Conservation (phyloP, 371 early-diverging fungal genomes). For the Zancudomyces culisetae region DNA sequence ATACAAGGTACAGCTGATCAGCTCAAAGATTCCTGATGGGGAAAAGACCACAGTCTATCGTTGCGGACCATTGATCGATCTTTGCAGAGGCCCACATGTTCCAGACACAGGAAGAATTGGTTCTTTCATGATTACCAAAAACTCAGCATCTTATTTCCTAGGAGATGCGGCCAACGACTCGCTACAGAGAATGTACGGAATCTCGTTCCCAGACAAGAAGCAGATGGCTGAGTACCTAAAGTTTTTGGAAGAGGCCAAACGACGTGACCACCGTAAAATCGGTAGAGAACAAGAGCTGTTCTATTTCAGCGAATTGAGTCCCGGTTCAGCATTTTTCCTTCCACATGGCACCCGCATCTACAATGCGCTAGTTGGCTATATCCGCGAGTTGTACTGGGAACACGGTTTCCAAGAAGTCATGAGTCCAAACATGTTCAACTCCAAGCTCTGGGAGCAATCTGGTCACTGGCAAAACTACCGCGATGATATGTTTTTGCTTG, state of each 20-base stretch:
- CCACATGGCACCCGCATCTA: slow-evolving; percentile 94
- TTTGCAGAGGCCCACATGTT: slow-evolving; percentile 98
- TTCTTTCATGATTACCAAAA: slow-evolving; percentile 85
- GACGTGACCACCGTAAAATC: slow-evolving; percentile 96
- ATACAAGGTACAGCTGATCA: slow-evolving; percentile 88
- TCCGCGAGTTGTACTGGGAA: slow-evolving; percentile 54
- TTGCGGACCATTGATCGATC: slow-evolving; percentile 95
- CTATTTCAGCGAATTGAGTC: slow-evolving; percentile 93
- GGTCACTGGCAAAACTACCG: slow-evolving; percentile 99
- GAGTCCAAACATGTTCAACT: slow-evolving; percentile 93
- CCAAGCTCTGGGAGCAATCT: slow-evolving; percentile 93
- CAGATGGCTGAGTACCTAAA: slow-evolving; percentile 86
- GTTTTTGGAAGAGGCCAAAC: slow-evolving; percentile 88
- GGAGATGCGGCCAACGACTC: slow-evolving; percentile 91
- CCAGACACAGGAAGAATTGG: slow-evolving; percentile 90
- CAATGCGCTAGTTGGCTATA: slow-evolving; percentile 79
- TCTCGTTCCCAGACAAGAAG: slow-evolving; percentile 96
- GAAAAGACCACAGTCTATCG: slow-evolving; percentile 94
- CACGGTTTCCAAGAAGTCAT: slow-evolving; percentile 87
- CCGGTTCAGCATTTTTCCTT: slow-evolving; percentile 94
- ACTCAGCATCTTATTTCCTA: slow-evolving; percentile 97
- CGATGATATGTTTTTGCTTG: slow-evolving; percentile 22
- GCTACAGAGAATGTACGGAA: slow-evolving; percentile 96
- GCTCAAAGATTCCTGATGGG: slow-evolving; percentile 85
- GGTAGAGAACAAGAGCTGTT: slow-evolving; percentile 92